Conservation (phyloP, 2,329 filamentous ascomycete species). For the Beauveria caledonica region DNA sequence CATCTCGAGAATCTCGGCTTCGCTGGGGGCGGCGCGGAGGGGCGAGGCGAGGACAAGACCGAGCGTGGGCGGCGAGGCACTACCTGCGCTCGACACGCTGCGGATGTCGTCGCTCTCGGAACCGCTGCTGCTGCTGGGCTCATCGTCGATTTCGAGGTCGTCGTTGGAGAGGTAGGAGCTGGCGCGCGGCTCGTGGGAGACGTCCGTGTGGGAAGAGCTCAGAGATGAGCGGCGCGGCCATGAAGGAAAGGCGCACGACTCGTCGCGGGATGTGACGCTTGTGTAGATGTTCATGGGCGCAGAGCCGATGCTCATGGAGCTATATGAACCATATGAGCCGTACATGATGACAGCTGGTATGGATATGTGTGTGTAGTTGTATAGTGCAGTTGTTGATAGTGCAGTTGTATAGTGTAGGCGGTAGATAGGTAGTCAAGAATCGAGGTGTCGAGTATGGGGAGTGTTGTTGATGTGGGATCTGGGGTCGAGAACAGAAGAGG, state of each 20-base stretch:
- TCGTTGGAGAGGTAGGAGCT: conserved; percentile 55
- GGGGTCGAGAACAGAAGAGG: not conserved
- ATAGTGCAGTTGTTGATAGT: not conserved
- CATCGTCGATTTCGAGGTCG: conserved; percentile 43
- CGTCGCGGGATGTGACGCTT: conserved; percentile 32
- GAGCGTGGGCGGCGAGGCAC: conserved; percentile 27
- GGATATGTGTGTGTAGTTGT: conserved; percentile 14
- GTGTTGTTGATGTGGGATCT: not conserved
- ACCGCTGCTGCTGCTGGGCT: conserved; percentile 44
- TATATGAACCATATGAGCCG: conserved; percentile 43
- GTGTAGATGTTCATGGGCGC: conserved; percentile 38
- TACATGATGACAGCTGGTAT: conserved; percentile 32
- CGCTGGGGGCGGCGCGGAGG: conserved; percentile 26
- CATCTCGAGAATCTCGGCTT: conserved; percentile 41
- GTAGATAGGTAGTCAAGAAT: not conserved
- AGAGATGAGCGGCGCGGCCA: conserved; percentile 50
- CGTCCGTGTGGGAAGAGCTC: conserved; percentile 31
- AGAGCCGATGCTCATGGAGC: conserved; percentile 36
- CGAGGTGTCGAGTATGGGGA: not conserved
- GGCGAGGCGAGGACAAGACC: conserved; percentile 20
- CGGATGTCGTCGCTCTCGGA: conserved; percentile 35
- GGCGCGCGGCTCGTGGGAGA: conserved; percentile 33
- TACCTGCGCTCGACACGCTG: conserved; percentile 36
- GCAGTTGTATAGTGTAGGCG: not conserved
- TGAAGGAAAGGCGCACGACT: conserved; percentile 47